Base-by-base conservation (phyloP, 371 early-diverging fungal genomes). In the Umbelopsis sp. region DNA sequence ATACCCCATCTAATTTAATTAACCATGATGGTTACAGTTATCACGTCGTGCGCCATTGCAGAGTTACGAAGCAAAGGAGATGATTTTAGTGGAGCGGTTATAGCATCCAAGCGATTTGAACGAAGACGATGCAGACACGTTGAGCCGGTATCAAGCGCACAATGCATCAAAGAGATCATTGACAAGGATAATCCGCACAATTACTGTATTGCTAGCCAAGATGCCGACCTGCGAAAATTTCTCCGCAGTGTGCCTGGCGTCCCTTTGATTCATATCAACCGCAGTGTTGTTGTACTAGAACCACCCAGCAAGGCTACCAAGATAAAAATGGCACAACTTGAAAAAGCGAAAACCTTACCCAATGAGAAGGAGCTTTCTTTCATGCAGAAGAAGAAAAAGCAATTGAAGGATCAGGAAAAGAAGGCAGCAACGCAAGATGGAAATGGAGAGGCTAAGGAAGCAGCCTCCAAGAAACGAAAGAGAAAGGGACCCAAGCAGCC, bases 151-250 rank as follows among this genome's bases (percentile, higher is more conserved):
- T 68, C 86, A 5, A 92, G 92, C 41, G 72, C 85, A 18, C 80
- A 90, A 16, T 97, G 97, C 72, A 75, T 96, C n/a, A 67, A 74
- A 8, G 85, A 91, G 63, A 84, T 94, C 63, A 85, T 96, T 46
- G 91, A 87, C 7, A 72, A 70, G 1, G 77, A 81, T 35, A 97
- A 97, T 75, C 78, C 86, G 64, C 86, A 92, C 74, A 88, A 92
- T 72, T 96, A 94, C 66, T 89, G 91, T 48, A 87, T 97, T 0
- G 97, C 93, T 2, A 89, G 90, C 1, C 94, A 96, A 72, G 89
- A 94, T 74, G 70, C 75, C 16, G 74, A 76, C 5, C 80, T 97
- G 32, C 87, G 94, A 20, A 73, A 79, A 11, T 68, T 77, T n/a
- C 76, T 97, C 53, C 81, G 94, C 9, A 70, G 72, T 16, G 81